phyloP scores from a whole-genome alignment of 805 yeast genomes.

The Candida sakaeoensis region DNA sequence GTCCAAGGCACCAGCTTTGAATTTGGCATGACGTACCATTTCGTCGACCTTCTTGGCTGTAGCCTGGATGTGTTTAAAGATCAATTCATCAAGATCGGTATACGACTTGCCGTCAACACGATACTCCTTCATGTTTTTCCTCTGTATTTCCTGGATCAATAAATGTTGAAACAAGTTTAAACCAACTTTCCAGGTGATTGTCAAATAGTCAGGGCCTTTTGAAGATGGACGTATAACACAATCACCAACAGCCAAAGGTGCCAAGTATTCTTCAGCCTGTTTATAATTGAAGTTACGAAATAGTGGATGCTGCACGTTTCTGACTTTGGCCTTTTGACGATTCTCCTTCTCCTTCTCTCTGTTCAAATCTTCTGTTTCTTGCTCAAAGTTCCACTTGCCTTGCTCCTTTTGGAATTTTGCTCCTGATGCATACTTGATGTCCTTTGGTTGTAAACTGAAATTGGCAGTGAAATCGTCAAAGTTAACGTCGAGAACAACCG shows the following conservation, averaged over 20 bases:
- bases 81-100: conserved; percentile 88
- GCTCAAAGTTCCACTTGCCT: conserved; percentile 74
- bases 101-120: conserved; percentile 69
- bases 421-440: conserved; percentile 50
- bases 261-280: conserved; percentile 92
- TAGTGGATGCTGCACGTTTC: conserved; percentile 87
- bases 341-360: conserved; percentile 58
- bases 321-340: conserved; percentile 62
- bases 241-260: conserved; percentile 86
- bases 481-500: conserved; percentile 66
- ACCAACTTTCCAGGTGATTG: conserved; percentile 95
- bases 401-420: conserved; percentile 51
- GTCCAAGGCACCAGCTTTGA: conserved; percentile 70
- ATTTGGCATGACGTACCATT: conserved; percentile 83
- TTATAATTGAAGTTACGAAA: conserved; percentile 76
- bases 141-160: conserved; percentile 73
- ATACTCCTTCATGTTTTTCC: conserved; percentile 55
- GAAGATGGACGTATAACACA: conserved; percentile 94
- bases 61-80: conserved; percentile 81
- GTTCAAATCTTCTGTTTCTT: conserved; percentile 63
- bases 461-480: conserved; percentile 73
- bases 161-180: conserved; percentile 88
- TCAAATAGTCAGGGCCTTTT: conserved; percentile 80
- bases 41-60: conserved; percentile 80
- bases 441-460: conserved; percentile 66